Evolutionary conservation across 495 filamentous ascomycete species (phyloP).

Genomic region (Pyrenula massariospora): DNA sequence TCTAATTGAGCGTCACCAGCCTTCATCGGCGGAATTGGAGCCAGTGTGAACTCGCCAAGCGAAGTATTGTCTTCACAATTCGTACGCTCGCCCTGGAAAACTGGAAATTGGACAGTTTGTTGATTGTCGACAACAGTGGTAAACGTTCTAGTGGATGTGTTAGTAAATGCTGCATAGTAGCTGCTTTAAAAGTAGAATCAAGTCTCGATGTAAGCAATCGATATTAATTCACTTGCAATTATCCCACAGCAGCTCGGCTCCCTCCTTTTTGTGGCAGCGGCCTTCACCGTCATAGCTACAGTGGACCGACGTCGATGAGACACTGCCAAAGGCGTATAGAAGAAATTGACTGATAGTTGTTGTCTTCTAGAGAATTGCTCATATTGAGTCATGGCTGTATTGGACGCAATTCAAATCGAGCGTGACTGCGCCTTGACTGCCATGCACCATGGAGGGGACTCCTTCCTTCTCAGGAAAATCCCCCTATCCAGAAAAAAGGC

Average conservation of each 20-base stretch:
- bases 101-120: conserved; percentile 94
- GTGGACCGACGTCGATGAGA: too few relatives aligned
- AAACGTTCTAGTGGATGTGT: conserved; percentile 49
- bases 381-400: too few relatives aligned
- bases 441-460: too few relatives aligned
- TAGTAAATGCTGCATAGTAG: conserved; percentile 2
- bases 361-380: too few relatives aligned
- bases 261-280: too few relatives aligned
- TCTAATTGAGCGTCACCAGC: conserved; percentile 96
- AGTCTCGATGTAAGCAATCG: not conserved
- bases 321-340: too few relatives aligned
- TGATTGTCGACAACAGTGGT: conserved; percentile 96
- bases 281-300: too few relatives aligned
- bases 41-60: conserved; percentile 95
- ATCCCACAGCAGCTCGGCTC: conserved; percentile 3
- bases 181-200: not conserved
- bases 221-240: too few relatives aligned
- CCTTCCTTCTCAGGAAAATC: not conserved
- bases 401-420: not conserved
- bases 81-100: conserved; percentile 97
- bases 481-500: not conserved
- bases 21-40: conserved; percentile 93
- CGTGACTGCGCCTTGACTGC: not conserved
- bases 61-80: conserved; percentile 99
- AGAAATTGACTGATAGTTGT: too few relatives aligned